Conservation (phyloP, 2,329 filamentous ascomycete species). For the Corynespora cassiicola region DNA sequence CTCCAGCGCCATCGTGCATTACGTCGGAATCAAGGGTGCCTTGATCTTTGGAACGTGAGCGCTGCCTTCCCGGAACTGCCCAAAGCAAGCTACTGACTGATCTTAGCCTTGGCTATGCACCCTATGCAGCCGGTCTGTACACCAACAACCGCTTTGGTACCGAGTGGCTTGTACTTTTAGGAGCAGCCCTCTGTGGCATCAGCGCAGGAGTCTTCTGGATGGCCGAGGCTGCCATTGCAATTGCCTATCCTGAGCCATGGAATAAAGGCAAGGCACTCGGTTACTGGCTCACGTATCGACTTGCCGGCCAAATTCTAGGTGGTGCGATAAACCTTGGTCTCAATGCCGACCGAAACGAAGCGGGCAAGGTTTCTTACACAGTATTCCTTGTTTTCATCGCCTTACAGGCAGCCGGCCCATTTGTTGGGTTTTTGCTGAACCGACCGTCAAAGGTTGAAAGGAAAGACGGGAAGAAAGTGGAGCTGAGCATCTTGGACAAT, state of each 20-base stretch:
- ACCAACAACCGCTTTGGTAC: conserved; percentile 71
- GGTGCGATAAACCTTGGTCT: conserved; percentile 75
- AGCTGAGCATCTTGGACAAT: conserved; percentile 63
- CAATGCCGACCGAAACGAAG: conserved; percentile 63
- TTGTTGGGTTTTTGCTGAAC: conserved; percentile 70
- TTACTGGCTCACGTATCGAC: conserved; percentile 69
- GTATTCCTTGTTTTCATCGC: conserved; percentile 76
- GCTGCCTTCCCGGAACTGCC: not conserved
- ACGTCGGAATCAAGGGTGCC: conserved; percentile 73
- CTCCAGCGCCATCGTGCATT: conserved; percentile 67
- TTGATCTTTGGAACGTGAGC: conserved; percentile 72
- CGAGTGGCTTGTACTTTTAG: conserved; percentile 73
- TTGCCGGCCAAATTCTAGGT: conserved; percentile 72
- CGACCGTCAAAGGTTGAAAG: conserved; percentile 68
- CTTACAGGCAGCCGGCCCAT: conserved; percentile 69
- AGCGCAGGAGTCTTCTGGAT: conserved; percentile 79
- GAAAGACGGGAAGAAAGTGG: conserved; percentile 68
- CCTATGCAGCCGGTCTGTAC: conserved; percentile 74
- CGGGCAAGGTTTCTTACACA: conserved; percentile 71
- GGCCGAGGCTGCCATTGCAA: conserved; percentile 75
- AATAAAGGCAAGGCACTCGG: conserved; percentile 58
- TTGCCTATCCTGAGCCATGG: conserved; percentile 73
- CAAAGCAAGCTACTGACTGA: not conserved
- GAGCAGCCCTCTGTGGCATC: conserved; percentile 72
- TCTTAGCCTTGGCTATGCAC: conserved; percentile 68